Conservation (phyloP, 768 basidiomycete species). For the Russula dissimulans region DNA sequence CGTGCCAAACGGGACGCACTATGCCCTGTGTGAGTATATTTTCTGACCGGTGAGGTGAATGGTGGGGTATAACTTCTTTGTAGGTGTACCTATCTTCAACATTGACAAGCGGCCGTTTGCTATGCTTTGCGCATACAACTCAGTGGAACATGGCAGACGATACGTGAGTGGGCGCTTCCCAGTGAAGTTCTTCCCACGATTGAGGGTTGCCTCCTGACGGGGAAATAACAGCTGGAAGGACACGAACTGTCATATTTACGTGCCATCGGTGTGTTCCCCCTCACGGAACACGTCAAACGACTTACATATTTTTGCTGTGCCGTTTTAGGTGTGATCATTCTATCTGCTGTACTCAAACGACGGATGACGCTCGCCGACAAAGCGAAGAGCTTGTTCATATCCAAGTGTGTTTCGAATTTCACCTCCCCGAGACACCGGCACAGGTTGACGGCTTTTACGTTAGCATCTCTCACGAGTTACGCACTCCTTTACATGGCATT, state of each 20-base stretch:
- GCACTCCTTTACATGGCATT: constrained; percentile 92
- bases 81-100: constrained; percentile 88
- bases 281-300: not conserved
- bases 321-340: constrained; percentile 69
- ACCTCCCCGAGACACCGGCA: not conserved
- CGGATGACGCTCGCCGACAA: constrained; percentile 93
- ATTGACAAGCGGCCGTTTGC: constrained; percentile 90
- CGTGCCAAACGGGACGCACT: constrained; percentile 73
- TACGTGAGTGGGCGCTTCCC: constrained; percentile 44
- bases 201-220: not conserved
- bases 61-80: constrained; percentile 1
- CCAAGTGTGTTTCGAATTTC: constrained; percentile 47
- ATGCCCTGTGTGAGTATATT: constrained; percentile 63
- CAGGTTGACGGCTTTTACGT: not conserved
- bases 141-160: constrained; percentile 66
- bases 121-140: constrained; percentile 85
- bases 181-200: not conserved
- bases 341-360: constrained; percentile 86
- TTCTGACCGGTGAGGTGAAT: not conserved
- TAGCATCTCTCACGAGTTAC: constrained; percentile 85
- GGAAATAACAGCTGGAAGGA: constrained; percentile 57
- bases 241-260: constrained; percentile 87
- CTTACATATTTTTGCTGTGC: not conserved
- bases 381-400: constrained; percentile 86
- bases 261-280: constrained; percentile 55